Conservation (phyloP, 1,284 basidiomycete species). For the Cryptococcus sp. region DNA sequence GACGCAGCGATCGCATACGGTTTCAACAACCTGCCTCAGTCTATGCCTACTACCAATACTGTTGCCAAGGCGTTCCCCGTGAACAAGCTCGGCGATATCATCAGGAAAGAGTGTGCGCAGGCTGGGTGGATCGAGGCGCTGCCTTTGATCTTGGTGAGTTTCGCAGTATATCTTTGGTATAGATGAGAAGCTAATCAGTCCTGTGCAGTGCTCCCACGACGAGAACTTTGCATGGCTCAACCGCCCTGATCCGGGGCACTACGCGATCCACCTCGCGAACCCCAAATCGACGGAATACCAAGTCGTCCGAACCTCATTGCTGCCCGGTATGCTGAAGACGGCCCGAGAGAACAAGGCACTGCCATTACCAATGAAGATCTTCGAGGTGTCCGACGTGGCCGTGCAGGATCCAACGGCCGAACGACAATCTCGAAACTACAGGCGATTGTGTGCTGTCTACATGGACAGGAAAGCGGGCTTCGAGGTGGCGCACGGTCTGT, state of each 20-base stretch:
- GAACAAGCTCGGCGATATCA: conserved; percentile 86
- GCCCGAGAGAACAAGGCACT: conserved; percentile 95
- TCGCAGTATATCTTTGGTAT: neutral
- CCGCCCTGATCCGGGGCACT: conserved; percentile 74
- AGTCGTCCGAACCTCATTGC: conserved; percentile 90
- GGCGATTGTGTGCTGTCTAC: conserved; percentile 88
- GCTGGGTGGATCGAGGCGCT: conserved; percentile 96
- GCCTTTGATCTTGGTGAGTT: conserved; percentile 81
- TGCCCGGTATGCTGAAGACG: conserved; percentile 95
- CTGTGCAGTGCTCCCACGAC: conserved; percentile 84
- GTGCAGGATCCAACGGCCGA: conserved; percentile 79
- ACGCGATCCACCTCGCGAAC: conserved; percentile 89
- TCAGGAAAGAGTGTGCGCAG: conserved; percentile 87
- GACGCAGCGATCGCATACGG: conserved; percentile 97
- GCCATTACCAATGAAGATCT: conserved; percentile 86
- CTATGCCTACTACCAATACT: conserved; percentile 92
- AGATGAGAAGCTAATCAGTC: neutral
- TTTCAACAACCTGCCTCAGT: conserved; percentile 92
- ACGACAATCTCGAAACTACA: conserved; percentile 81
- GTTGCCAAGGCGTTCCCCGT: conserved; percentile 89
- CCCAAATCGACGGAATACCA: conserved; percentile 98
- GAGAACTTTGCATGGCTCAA: conserved; percentile 96
- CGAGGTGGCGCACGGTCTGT: conserved; percentile 91
- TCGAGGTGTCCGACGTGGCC: conserved; percentile 92
- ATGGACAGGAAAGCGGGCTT: conserved; percentile 96